Conservation (phyloP, 2,329 filamentous ascomycete genomes). For the Calonectria leucothoes region DNA sequence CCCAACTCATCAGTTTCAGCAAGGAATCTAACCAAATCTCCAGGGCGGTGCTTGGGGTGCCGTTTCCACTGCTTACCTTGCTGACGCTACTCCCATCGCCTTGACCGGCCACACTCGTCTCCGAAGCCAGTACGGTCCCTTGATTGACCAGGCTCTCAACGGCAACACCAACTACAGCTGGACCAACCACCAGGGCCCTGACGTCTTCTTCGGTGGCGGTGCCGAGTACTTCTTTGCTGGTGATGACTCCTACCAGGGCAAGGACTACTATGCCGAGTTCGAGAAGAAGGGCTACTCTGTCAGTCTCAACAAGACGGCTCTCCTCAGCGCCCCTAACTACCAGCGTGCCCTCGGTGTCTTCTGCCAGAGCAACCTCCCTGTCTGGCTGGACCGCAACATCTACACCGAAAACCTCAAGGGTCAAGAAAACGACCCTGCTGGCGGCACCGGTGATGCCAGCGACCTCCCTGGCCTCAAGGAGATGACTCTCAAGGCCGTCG, state of each 20-base stretch:
- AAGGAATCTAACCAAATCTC: conserved; percentile 20
- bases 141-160: conserved; percentile 82
- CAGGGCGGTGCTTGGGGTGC: conserved; percentile 69
- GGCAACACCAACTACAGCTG: conserved; percentile 85
- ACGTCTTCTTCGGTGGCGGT: conserved; percentile 86
- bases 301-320: conserved; percentile 78
- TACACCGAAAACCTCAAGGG: conserved; percentile 76
- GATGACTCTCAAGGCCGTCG: conserved; percentile 89
- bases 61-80: conserved; percentile 84
- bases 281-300: conserved; percentile 78
- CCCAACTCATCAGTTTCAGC: not conserved
- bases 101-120: conserved; percentile 78
- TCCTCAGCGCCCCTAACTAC: conserved; percentile 67
- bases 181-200: conserved; percentile 79
- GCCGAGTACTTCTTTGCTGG: conserved; percentile 83
- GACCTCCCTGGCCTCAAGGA: conserved; percentile 88
- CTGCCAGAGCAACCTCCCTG: conserved; percentile 78
- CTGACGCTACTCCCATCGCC: conserved; percentile 85
- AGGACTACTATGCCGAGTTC: conserved; percentile 85
- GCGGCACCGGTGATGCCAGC: conserved; percentile 70
- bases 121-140: conserved; percentile 75
- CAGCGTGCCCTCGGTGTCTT: conserved; percentile 82
- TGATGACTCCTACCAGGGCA: conserved; percentile 72
- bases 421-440: conserved; percentile 76
- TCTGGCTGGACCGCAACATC: conserved; percentile 89